Evolutionary conservation across 345 rosid genomes (phyloP).

Genomic region (Eucalyptus cladocalyx): DNA sequence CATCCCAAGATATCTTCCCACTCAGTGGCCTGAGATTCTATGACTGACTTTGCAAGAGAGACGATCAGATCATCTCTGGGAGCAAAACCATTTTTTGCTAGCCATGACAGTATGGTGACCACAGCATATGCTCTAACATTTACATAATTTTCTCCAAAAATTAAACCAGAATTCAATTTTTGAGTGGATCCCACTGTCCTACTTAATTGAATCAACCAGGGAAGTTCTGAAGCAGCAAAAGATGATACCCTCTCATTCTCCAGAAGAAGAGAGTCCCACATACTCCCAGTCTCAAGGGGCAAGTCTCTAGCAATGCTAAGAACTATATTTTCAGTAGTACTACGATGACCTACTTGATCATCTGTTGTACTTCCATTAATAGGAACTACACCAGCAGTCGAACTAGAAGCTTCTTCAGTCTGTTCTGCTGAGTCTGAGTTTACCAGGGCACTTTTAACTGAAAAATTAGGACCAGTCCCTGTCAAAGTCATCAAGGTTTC

Average conservation of each 20-base stretch:
- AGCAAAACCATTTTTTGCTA: slow-evolving; percentile 76
- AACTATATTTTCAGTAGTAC: slow-evolving; percentile 32
- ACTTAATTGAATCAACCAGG: slow-evolving; percentile 83
- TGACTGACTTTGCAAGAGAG: slow-evolving; percentile 64
- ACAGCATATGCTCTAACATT: slow-evolving; percentile 54
- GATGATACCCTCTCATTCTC: slow-evolving; percentile 71
- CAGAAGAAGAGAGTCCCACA: slow-evolving; percentile 46
- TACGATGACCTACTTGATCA: slow-evolving; percentile 31
- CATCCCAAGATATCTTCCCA: slow-evolving; percentile 87
- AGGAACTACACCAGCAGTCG: background rate
- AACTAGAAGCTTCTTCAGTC: slow-evolving; percentile 20
- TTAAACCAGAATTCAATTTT: slow-evolving; percentile 23
- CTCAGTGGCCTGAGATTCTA: slow-evolving; percentile 79
- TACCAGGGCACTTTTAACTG: slow-evolving; percentile 13
- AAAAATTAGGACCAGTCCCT: slow-evolving; percentile 36
- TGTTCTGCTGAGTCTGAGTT: slow-evolving; percentile 11
- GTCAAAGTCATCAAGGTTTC: slow-evolving; percentile 49
- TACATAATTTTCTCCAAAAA: slow-evolving; percentile 54
- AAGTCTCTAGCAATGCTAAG: slow-evolving; percentile 51
- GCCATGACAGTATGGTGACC: slow-evolving; percentile 68
- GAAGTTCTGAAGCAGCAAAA: slow-evolving; percentile 68
- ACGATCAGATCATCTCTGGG: slow-evolving; percentile 76
- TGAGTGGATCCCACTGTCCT: slow-evolving; percentile 29
- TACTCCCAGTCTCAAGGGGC: slow-evolving; percentile 31
- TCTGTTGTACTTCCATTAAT: slow-evolving; percentile 18